Evolutionary conservation across 352 stramenopile species (phyloP).

Genomic region (Globisporangium megalacanthum): DNA sequence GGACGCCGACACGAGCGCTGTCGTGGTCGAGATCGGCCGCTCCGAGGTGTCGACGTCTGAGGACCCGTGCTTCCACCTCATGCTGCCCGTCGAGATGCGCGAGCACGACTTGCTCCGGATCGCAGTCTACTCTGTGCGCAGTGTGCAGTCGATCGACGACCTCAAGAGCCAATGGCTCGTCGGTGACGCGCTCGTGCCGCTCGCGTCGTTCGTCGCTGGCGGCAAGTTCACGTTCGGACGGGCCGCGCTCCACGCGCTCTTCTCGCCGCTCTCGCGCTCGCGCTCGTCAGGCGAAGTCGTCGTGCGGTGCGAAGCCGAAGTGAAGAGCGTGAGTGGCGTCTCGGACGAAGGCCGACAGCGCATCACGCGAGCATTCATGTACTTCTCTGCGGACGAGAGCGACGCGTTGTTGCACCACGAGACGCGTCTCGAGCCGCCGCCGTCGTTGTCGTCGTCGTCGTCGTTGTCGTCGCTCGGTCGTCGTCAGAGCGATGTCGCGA

Average conservation of each 20-base stretch:
- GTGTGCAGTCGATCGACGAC: slow-evolving; percentile 45
- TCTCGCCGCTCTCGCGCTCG: slow-evolving; percentile 56
- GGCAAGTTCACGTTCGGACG: slow-evolving; percentile 19
- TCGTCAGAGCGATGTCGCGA: slow-evolving; percentile 35
- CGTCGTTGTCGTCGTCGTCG: slow-evolving; percentile 6
- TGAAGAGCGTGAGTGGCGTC: slow-evolving; percentile 37
- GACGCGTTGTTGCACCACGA: slow-evolving; percentile 1
- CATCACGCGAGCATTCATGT: slow-evolving; percentile 77
- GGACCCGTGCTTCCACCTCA: slow-evolving; percentile 75
- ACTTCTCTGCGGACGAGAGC: slow-evolving; percentile 37
- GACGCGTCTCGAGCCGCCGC: background rate
- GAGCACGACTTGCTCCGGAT: slow-evolving; percentile 45
- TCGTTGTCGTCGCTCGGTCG: slow-evolving; percentile 13
- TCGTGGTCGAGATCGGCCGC: slow-evolving; percentile 56
- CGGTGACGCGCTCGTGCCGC: slow-evolving; percentile 45
- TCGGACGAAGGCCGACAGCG: slow-evolving; percentile 41
- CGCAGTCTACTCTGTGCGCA: slow-evolving; percentile 67
- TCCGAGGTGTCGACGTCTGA: slow-evolving; percentile 67
- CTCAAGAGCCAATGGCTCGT: slow-evolving; percentile 73
- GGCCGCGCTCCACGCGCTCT: slow-evolving; percentile 51
- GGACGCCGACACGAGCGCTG: slow-evolving; percentile 30
- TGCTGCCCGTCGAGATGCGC: slow-evolving; percentile 62
- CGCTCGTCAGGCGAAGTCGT: slow-evolving; percentile 69
- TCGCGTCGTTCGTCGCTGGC: slow-evolving; percentile 43
- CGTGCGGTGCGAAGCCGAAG: slow-evolving; percentile 63